Evolutionary conservation across 768 basidiomycete genomes (phyloP).

Genomic region (Rhizopogon vulgaris): DNA sequence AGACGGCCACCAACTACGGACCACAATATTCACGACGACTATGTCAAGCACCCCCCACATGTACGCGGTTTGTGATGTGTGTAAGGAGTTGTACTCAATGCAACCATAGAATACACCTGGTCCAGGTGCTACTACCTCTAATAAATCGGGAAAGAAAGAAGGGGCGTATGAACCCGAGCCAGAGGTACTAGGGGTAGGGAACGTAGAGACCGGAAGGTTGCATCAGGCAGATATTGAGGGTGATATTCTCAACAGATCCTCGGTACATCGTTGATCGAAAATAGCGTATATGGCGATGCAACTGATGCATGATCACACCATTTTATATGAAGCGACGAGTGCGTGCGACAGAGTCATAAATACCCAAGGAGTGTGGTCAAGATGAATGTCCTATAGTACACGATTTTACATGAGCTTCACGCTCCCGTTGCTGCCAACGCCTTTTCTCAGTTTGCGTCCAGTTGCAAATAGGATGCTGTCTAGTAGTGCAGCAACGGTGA

Average conservation of each 20-base stretch:
- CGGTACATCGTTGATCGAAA: slow-evolving; percentile 13
- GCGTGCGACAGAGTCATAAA: slow-evolving; percentile 6
- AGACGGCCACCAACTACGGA: slow-evolving; percentile 17
- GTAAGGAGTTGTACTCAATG: neutral
- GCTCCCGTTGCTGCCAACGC: slow-evolving; percentile 23
- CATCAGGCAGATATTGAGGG: slow-evolving; percentile 14
- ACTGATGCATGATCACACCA: neutral
- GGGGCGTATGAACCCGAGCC: slow-evolving; percentile 8
- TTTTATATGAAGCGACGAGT: neutral
- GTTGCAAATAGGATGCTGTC: slow-evolving; percentile 87
- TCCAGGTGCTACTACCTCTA: slow-evolving; percentile 4
- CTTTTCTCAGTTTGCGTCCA: slow-evolving; percentile 66
- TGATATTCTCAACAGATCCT: slow-evolving; percentile 13
- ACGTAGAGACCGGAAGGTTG: slow-evolving; percentile 13
- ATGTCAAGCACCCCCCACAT: slow-evolving; percentile 22
- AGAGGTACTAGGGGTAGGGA: slow-evolving; percentile 16
- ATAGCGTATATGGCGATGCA: neutral
- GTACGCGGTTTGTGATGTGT: slow-evolving; percentile 8
- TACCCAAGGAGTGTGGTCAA: slow-evolving; percentile 10
- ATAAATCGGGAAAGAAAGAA: slow-evolving; percentile 16
- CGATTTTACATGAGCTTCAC: slow-evolving; percentile 26
- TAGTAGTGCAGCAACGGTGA: slow-evolving; percentile 87
- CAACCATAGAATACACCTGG: slow-evolving; percentile 11
- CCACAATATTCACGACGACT: slow-evolving; percentile 31
- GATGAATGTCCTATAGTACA: slow-evolving; percentile 4